phyloP scores from a whole-genome alignment of 768 basidiomycete species.

The Crucibulum laeve region DNA sequence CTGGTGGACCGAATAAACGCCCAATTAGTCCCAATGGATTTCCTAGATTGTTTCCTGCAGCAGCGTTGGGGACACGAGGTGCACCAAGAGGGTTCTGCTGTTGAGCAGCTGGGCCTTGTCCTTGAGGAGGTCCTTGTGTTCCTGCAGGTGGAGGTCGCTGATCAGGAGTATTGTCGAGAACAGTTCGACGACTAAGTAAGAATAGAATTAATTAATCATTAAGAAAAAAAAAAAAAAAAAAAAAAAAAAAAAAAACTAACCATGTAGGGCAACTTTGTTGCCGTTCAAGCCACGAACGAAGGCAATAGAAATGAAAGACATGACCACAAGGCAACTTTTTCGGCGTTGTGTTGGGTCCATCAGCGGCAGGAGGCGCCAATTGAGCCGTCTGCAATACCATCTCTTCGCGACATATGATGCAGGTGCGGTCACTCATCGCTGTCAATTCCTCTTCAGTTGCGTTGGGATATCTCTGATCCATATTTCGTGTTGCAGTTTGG shows the following conservation, averaged over 20 bases:
- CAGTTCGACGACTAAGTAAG: slow-evolving; percentile 66
- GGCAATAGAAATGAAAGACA: slow-evolving; percentile 96
- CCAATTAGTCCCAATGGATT: slow-evolving; percentile 51
- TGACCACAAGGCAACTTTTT: slow-evolving; percentile 97
- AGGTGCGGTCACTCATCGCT: slow-evolving; percentile 82
- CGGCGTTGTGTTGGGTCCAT: slow-evolving; percentile 91
- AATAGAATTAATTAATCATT: too few species aligned
- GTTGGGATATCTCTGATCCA: slow-evolving; percentile 94
- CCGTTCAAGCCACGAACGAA: slow-evolving; percentile 95
- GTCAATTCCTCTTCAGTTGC: slow-evolving; percentile 83
- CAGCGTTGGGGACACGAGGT: slow-evolving; percentile 26
- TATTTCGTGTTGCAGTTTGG: slow-evolving; percentile 90
- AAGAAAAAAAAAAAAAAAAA: slow-evolving; percentile 9
- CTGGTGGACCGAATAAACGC: slow-evolving; percentile 52
- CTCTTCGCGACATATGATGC: slow-evolving; percentile 98
- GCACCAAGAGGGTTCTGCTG: slow-evolving; percentile 22
- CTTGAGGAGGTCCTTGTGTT: too few species aligned
- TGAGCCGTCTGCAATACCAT: slow-evolving; percentile 51
- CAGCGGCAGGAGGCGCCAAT: slow-evolving; percentile 26
- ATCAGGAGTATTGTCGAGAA: slow-evolving; percentile 49
- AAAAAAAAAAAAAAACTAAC: slow-evolving; percentile 38
- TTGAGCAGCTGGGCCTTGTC: slow-evolving; percentile 19
- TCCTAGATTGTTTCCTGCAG: slow-evolving; percentile 39
- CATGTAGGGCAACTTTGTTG: slow-evolving; percentile 99
- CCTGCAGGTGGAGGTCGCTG: slow-evolving; percentile 21